Evolutionary conservation across 768 basidiomycete genomes (phyloP), one percentile per base, ranked within the genome.

Genomic region (Suillus americanus): DNA sequence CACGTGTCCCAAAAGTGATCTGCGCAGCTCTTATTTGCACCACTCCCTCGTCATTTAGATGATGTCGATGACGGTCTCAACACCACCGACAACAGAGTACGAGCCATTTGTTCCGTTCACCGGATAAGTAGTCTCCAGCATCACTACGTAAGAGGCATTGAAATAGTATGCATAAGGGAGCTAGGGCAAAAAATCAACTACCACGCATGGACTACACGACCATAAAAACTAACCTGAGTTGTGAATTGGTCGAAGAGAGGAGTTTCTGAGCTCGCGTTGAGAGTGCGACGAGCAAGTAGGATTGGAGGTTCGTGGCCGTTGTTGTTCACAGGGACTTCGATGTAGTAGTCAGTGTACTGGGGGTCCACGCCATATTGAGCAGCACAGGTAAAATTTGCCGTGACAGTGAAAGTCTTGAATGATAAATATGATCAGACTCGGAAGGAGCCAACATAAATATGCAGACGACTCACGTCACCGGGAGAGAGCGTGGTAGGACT

Each of bases 281-380:
- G 59, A 28, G 67, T 69, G 30, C 65, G 66, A 57, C 74, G 74
- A 45, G 64, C 63, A 56, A 75, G 57, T 46, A 75, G 72, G 65
- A 75, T 77, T 3, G 70, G 72, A 43, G 74, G 70, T 28, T 75
- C 76, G 37, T 69, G 1, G 25, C 75, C 74, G 35, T 69, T 75
- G 69, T 75, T 78, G 46, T 73, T 70, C 30, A 59, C 56, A 10
- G 76, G 75, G 18, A 78, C 74, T 60, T 75, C 76, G 23, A 75
- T 74, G 40, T 75, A 78, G 62, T 76, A 75, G 62, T 75, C 74
- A 63, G 68, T 75, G 62, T 60, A 75, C 63, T 69, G 48, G 4
- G 74, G 74, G 16, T 38, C n/a, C n/a, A 56, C 25, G 14, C 64
- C 66, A 14, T 68, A 68, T 40, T 67, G 66, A 64, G 70, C 65